Conservation (phyloP, 345 rosid species). For the Acer saccharum region DNA sequence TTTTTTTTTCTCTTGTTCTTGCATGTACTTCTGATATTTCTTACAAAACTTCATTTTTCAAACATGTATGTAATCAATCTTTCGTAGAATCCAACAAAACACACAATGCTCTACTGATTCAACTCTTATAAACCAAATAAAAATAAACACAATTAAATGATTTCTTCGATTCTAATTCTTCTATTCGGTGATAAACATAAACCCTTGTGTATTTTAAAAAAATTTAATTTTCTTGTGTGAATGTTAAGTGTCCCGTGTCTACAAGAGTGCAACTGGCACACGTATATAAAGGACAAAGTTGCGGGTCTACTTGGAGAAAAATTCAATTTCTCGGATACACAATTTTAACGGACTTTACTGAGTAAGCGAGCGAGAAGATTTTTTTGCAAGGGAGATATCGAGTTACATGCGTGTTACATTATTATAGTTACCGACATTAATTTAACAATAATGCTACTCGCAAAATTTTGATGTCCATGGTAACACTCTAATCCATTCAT, state of each 20-base stretch:
- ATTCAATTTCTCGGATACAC: constrained; percentile 9
- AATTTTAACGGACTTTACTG: constrained; percentile 6
- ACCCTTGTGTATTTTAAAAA: background rate
- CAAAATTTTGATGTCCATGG: no score
- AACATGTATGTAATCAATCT: background rate
- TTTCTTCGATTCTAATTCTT: background rate
- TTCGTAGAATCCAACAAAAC: background rate
- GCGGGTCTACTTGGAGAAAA: background rate
- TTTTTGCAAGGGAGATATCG: background rate
- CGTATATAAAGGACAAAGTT: background rate
- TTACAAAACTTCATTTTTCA: constrained; percentile 83
- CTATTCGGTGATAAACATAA: background rate
- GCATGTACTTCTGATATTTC: constrained; percentile 83
- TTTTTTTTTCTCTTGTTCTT: constrained; percentile 57
- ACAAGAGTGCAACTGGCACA: background rate
- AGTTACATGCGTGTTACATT: background rate
- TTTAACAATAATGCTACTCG: no score
- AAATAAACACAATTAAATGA: background rate
- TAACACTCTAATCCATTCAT: no score
- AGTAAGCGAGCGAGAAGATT: background rate
- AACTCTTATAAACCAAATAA: background rate
- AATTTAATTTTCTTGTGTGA: background rate
- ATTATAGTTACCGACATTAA: no score
- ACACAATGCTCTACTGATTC: background rate
- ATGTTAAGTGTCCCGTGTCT: background rate